Conservation (phyloP, 2,329 filamentous ascomycete genomes). For the Penicillium glabrum region DNA sequence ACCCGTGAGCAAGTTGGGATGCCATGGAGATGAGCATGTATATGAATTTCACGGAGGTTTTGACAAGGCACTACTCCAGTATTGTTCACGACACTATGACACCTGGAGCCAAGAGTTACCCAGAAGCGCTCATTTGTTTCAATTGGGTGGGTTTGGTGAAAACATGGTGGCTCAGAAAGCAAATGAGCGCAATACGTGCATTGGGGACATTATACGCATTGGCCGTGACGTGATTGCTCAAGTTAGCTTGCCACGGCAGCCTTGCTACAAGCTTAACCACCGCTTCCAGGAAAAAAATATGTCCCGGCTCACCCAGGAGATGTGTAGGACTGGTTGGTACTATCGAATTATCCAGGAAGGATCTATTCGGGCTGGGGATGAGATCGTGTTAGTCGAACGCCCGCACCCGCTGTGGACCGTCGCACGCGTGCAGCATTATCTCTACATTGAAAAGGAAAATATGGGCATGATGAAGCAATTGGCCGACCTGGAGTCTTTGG, state of each 20-base stretch:
- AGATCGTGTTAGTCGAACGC: background rate
- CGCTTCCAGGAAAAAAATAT: slow-evolving; percentile 65
- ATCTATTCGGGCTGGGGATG: slow-evolving; percentile 35
- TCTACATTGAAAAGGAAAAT: slow-evolving; percentile 6
- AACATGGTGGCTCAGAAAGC: slow-evolving; percentile 1
- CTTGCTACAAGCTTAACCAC: slow-evolving; percentile 69
- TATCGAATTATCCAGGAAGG: slow-evolving; percentile 62
- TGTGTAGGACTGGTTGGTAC: slow-evolving; percentile 65
- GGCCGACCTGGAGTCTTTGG: background rate
- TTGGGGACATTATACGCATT: slow-evolving; percentile 61
- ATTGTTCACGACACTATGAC: slow-evolving; percentile 61
- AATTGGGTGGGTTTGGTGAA: slow-evolving; percentile 5
- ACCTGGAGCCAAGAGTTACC: slow-evolving; percentile 55
- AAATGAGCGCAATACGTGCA: slow-evolving; percentile 65
- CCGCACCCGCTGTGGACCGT: too few species aligned
- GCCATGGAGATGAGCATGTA: slow-evolving; percentile 3
- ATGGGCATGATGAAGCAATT: slow-evolving; percentile 2
- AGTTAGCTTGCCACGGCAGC: slow-evolving; percentile 61
- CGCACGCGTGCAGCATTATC: slow-evolving; percentile 4
- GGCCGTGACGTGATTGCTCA: slow-evolving; percentile 50
- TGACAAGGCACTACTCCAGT: slow-evolving; percentile 64
- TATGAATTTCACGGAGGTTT: slow-evolving; percentile 59
- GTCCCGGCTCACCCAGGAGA: slow-evolving; percentile 57
- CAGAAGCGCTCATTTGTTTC: slow-evolving; percentile 43
- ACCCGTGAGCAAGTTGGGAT: background rate